These are phyloP conservation scores for Serendipita indica DNA, from an alignment of 768 basidiomycete species.

Conservation along the genomic window DNA sequence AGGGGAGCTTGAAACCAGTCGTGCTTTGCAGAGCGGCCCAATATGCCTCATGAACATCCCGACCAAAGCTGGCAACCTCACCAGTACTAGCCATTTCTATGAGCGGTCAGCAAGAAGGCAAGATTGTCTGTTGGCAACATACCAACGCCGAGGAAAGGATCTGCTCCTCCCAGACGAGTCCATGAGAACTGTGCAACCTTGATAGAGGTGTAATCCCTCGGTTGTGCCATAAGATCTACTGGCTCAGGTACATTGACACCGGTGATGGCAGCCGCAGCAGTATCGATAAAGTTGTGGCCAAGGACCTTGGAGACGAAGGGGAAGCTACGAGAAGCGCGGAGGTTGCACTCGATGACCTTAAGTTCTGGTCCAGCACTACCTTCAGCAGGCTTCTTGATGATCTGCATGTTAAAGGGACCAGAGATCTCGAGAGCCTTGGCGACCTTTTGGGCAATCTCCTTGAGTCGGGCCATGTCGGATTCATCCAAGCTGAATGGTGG, in stretches of 20 bases:
- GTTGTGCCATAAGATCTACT: constrained; percentile 77
- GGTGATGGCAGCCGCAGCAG: constrained; percentile 77
- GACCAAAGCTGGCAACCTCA: constrained; percentile 92
- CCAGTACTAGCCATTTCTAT: constrained; percentile 97
- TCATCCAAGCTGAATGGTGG: constrained; percentile 75
- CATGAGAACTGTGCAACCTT: constrained; percentile 98
- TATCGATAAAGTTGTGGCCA: constrained; percentile 93
- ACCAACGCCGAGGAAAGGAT: constrained; percentile 94
- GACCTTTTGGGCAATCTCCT: constrained; percentile 89
- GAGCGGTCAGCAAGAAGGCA: no score
- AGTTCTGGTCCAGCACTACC: constrained; percentile 44
- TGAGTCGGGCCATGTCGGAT: constrained; percentile 71
- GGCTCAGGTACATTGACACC: constrained; percentile 79
- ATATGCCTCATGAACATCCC: constrained; percentile 88
- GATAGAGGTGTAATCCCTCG: constrained; percentile 84
- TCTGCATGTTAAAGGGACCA: constrained; percentile 99
- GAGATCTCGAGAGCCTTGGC: constrained; percentile 91
- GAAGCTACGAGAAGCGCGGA: constrained; percentile 95
- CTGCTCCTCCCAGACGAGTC: constrained; percentile 90
- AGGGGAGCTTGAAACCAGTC: constrained; percentile 89
- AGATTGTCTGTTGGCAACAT: constrained; percentile 7
- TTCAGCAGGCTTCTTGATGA: constrained; percentile 67
- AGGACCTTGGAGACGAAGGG: constrained; percentile 98
- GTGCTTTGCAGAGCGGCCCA: constrained; percentile 91
- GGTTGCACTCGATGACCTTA: constrained; percentile 98